Base-by-base conservation (phyloP, 495 filamentous ascomycete genomes). In the Zalerion maritima region DNA sequence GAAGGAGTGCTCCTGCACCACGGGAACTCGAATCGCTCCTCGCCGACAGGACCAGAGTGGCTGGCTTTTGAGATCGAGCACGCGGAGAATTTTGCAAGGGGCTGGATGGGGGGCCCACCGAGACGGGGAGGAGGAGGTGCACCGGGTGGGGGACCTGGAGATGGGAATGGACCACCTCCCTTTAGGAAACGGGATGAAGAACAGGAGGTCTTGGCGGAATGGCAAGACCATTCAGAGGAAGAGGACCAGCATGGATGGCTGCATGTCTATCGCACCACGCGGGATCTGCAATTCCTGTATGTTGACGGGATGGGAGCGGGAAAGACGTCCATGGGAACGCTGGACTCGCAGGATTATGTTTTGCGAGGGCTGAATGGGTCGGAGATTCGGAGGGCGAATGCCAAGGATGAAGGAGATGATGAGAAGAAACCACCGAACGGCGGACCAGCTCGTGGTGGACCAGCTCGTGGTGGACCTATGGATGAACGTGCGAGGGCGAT, bases 11-110 rank as follows among this genome's bases (percentile, higher is more conserved):
- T 64, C n/a, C 46, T 81, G 2, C 74, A 78, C 42, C 75, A 81
- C 41, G 75, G 75, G 8, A 63, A 57, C 4, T 31, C 36, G 8
- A 42, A 19, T 2, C 26, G 41, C 0, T 44, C 51, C 6, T 49
- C 57, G 0, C 55, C 74, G 0, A 52, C 49, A 4, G 63, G 59
- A 0, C 62, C 60, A 1, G 73, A 81, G 37, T 81, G 75, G 74
- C 55, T 81, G 1, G 74, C 75, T 0, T 79, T 78, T 38, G 75
- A 79, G 40, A 68, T 73, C 7, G 73, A 78, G 36, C 74, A 79
- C 50, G 68, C 73, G 1, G 50, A 76, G 44, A 41, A 57, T 4
- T 81, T 79, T 43, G 60, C 67, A 30, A 53, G 10, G 41, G 41
- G 7, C 31, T 48, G 20, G 28, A 23, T n/a, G 13, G 18, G 23